These are phyloP conservation scores for Trichophyton mentagrophytes DNA, from an alignment of 2,329 filamentous ascomycete genomes.

Conservation along the genomic window DNA sequence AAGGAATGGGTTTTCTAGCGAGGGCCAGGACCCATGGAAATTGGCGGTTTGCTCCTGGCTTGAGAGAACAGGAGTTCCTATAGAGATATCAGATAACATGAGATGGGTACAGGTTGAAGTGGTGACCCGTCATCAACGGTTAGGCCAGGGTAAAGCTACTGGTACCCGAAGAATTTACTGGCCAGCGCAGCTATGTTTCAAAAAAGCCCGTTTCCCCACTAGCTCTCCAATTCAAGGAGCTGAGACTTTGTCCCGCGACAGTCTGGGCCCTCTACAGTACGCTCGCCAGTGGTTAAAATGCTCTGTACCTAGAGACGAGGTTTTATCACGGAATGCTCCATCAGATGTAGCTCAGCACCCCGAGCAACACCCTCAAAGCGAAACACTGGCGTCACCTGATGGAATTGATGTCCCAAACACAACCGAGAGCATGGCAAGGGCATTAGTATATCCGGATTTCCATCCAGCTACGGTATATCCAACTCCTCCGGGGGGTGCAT, in stretches of 20 bases:
- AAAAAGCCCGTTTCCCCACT: constrained; percentile 18
- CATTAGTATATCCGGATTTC: constrained; percentile 29
- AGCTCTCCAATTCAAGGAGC: constrained; percentile 13
- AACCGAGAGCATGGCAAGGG: constrained; percentile 28
- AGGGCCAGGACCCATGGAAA: constrained; percentile 26
- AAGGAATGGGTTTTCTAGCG: not conserved
- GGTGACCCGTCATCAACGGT: constrained; percentile 4
- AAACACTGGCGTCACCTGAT: not conserved
- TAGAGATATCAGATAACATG: constrained; percentile 22
- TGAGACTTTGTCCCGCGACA: constrained; percentile 12
- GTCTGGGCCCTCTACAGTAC: constrained; percentile 31
- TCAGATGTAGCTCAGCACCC: not conserved
- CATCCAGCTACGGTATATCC: constrained; percentile 39
- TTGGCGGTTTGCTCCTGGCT: constrained; percentile 26
- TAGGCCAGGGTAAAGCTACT: constrained; percentile 19
- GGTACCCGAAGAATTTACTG: constrained; percentile 31
- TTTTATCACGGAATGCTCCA: not conserved
- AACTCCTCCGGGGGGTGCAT: constrained; percentile 34
- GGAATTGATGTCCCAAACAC: constrained; percentile 18
- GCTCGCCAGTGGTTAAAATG: constrained; percentile 29
- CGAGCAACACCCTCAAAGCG: not conserved
- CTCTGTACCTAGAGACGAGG: constrained; percentile 16
- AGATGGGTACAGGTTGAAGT: constrained; percentile 32
- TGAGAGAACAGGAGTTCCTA: constrained; percentile 24
- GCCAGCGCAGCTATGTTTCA: constrained; percentile 34